phyloP scores from a whole-genome alignment of 2,329 filamentous ascomycete genomes.

The Bipolaris zeicola region DNA sequence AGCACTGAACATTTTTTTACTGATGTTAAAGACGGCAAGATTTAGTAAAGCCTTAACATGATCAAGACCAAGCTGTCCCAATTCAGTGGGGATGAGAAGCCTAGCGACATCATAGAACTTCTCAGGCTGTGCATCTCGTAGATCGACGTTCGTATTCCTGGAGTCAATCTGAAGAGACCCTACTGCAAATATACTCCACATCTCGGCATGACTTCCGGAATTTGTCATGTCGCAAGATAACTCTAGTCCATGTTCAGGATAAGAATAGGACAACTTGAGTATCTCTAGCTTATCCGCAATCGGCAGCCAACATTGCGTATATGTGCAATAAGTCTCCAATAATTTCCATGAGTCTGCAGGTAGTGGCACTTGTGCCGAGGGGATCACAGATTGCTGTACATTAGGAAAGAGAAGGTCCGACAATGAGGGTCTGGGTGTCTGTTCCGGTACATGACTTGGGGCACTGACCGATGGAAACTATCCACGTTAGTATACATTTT shows the following conservation, averaged over 20 bases:
- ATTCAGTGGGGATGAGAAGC: constrained; percentile 36
- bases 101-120: constrained; percentile 32
- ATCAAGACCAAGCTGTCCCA: constrained; percentile 40
- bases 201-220: constrained; percentile 50
- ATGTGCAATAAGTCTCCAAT: constrained; percentile 64
- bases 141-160: not conserved
- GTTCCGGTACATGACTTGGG: not conserved
- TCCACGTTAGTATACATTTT: not conserved
- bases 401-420: constrained; percentile 23
- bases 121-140: constrained; percentile 2
- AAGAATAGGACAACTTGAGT: constrained; percentile 61
- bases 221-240: constrained; percentile 31
- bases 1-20: constrained; percentile 58
- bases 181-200: constrained; percentile 53
- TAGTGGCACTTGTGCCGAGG: constrained; percentile 45
- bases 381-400: not conserved
- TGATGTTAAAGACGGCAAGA: constrained; percentile 66
- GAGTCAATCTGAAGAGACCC: constrained; percentile 34
- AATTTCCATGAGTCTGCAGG: constrained; percentile 64
- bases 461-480: constrained; percentile 8
- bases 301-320: constrained; percentile 77
- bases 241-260: constrained; percentile 53
- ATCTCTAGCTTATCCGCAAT: constrained; percentile 70
- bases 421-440: not conserved
- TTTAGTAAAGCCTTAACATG: constrained; percentile 51